Evolutionary conservation across 768 basidiomycete genomes (phyloP).

Genomic region (Mycena alexandri): DNA sequence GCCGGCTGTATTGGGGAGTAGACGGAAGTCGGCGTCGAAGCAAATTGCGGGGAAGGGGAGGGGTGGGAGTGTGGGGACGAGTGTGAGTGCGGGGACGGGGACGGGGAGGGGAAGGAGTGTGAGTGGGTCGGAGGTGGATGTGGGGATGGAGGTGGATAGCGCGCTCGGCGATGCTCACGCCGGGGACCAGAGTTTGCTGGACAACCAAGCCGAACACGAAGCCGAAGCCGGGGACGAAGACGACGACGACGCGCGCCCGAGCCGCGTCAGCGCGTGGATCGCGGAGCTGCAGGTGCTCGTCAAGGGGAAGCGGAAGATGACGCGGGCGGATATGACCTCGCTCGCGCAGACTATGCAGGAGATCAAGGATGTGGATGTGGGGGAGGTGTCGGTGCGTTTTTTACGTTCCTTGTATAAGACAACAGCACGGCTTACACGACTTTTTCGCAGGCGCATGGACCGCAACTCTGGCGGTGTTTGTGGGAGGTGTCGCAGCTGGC

Average conservation of each 20-base stretch:
- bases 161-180: neutral
- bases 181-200: too few relatives aligned
- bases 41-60: neutral
- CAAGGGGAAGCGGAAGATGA: conserved; percentile 23
- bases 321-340: conserved; percentile 13
- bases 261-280: conserved; percentile 16
- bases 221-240: neutral
- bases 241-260: neutral
- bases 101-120: neutral
- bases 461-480: conserved; percentile 19
- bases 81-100: neutral
- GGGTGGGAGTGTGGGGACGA: neutral
- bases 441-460: neutral
- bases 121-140: neutral
- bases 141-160: neutral
- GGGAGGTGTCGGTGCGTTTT: conserved; percentile 12
- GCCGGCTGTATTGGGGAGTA: neutral
- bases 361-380: conserved; percentile 15
- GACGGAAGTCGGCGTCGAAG: neutral
- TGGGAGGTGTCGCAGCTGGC: conserved; percentile 27
- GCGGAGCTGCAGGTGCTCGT: conserved; percentile 17
- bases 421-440: neutral
- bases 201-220: too few relatives aligned
- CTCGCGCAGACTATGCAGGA: conserved; percentile 3
- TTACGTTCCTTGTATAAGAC: too few relatives aligned